Conservation (phyloP, 179 eudicot genomes). For the Spergularia azorica region DNA sequence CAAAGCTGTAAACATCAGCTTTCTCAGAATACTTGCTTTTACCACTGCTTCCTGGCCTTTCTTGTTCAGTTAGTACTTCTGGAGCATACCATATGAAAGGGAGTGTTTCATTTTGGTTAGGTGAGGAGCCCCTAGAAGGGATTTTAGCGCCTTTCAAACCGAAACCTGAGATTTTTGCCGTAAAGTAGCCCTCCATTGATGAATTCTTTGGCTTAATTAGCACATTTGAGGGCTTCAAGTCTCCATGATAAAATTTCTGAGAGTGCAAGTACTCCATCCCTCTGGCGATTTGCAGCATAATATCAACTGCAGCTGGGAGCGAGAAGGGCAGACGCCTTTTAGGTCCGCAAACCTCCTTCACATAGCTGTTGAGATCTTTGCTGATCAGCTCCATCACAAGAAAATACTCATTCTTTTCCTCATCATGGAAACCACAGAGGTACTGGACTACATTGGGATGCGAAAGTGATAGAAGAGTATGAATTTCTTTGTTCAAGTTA, state of each 20-base stretch:
- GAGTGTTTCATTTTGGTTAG: slow-evolving; percentile 34
- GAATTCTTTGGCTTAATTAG: slow-evolving; percentile 56
- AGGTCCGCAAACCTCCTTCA: slow-evolving; percentile 65
- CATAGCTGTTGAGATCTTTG: slow-evolving; percentile 57
- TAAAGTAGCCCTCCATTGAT: slow-evolving; percentile 53
- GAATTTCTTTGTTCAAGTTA: slow-evolving; percentile 36
- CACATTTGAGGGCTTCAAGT: slow-evolving; percentile 69
- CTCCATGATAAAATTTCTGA: slow-evolving; percentile 70
- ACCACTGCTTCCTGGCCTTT: slow-evolving; percentile 42
- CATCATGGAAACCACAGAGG: slow-evolving; percentile 67
- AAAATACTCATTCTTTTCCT: slow-evolving; percentile 69
- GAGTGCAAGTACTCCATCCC: slow-evolving; percentile 92
- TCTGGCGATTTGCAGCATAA: slow-evolving; percentile 88
- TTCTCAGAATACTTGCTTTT: slow-evolving; percentile 55
- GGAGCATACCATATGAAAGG: slow-evolving; percentile 83
- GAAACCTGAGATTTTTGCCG: slow-evolving; percentile 68
- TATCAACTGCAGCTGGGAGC: slow-evolving; percentile 63
- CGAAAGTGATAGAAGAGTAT: slow-evolving; percentile 46
- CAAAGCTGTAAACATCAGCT: slow-evolving; percentile 90
- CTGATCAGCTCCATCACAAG: slow-evolving; percentile 84
- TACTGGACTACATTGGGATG: slow-evolving; percentile 71
- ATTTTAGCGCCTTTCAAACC: slow-evolving; percentile 42
- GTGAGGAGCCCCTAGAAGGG: slow-evolving; percentile 32
- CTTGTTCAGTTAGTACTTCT: slow-evolving; percentile 72
- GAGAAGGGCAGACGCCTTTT: slow-evolving; percentile 66